These are phyloP conservation scores for Pisolithus sp. DNA, from an alignment of 768 basidiomycete genomes.

Conservation along the genomic window DNA sequence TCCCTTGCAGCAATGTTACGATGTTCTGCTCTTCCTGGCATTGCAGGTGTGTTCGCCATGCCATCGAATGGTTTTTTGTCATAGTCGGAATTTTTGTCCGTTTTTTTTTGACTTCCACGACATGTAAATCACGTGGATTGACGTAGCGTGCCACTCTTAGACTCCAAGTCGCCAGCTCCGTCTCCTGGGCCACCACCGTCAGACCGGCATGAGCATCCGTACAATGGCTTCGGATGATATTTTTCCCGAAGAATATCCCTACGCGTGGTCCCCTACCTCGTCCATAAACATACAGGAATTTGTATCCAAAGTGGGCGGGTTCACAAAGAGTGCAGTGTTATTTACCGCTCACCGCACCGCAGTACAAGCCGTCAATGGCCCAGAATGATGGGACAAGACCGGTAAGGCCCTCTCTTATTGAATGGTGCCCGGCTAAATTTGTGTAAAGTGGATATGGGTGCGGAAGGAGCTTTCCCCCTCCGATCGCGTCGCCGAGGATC, in stretches of 20 bases:
- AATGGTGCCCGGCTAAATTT: not conserved
- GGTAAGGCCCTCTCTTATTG: conserved; percentile 33
- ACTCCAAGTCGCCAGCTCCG: too few relatives aligned
- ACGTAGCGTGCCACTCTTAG: too few relatives aligned
- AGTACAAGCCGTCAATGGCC: conserved; percentile 76
- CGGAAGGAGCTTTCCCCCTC: conserved; percentile 7
- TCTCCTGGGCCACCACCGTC: too few relatives aligned
- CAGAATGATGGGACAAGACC: conserved; percentile 73
- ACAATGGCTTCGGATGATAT: conserved; percentile 31
- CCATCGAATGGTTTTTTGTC: too few relatives aligned
- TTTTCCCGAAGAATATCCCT: conserved; percentile 38
- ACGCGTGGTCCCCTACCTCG: conserved; percentile 44
- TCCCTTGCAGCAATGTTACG: not conserved
- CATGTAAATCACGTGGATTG: too few relatives aligned
- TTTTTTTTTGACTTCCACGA: too few relatives aligned
- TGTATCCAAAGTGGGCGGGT: conserved; percentile 40
- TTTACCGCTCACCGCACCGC: conserved; percentile 3
- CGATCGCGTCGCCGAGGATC: conserved; percentile 5
- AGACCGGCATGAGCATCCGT: conserved; percentile 8
- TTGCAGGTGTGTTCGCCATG: too few relatives aligned
- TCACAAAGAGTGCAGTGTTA: not conserved
- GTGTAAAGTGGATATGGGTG: conserved; percentile 64
- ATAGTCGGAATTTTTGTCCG: too few relatives aligned
- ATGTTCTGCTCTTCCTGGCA: too few relatives aligned
- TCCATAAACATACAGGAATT: conserved; percentile 45